Evolutionary conservation across 495 filamentous ascomycete genomes (phyloP).

Genomic region (Lepraria neglecta): DNA sequence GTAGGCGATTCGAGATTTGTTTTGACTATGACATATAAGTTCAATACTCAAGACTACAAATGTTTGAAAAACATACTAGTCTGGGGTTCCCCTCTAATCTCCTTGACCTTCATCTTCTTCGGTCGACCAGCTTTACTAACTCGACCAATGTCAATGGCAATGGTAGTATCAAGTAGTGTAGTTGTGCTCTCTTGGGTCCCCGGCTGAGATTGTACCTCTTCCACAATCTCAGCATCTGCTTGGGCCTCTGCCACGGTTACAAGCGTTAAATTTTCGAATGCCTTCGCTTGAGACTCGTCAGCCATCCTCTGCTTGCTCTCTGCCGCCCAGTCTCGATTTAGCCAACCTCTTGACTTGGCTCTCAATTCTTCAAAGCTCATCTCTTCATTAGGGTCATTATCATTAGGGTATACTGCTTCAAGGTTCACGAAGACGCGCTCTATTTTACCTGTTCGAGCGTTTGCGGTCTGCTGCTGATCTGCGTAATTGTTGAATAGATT

Average conservation of each 20-base stretch:
- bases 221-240: neutral
- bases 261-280: neutral
- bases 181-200: conserved; percentile 16
- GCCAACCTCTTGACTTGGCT: conserved; percentile 73
- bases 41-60: neutral
- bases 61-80: conserved; percentile 54
- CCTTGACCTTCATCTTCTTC: conserved; percentile 66
- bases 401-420: conserved; percentile 73
- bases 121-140: conserved; percentile 39
- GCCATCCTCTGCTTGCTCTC: conserved; percentile 13
- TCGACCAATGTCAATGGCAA: conserved; percentile 33
- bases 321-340: conserved; percentile 58
- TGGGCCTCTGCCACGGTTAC: neutral
- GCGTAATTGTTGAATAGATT: conserved; percentile 32
- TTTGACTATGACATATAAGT: conserved; percentile 57
- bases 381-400: conserved; percentile 59
- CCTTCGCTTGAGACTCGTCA: neutral
- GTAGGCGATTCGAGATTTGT: conserved; percentile 86
- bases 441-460: conserved; percentile 67
- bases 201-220: neutral
- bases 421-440: conserved; percentile 86
- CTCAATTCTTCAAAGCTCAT: conserved; percentile 86
- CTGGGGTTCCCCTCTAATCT: conserved; percentile 72
- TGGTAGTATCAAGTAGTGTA: conserved; percentile 20
- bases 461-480: conserved; percentile 62